Percentiles rank a stretch among this genome's conserved stretches.
These are phyloP conservation scores for Glycine tomentella DNA, from an alignment of 306 rosid species.

Conservation along the genomic window DNA sequence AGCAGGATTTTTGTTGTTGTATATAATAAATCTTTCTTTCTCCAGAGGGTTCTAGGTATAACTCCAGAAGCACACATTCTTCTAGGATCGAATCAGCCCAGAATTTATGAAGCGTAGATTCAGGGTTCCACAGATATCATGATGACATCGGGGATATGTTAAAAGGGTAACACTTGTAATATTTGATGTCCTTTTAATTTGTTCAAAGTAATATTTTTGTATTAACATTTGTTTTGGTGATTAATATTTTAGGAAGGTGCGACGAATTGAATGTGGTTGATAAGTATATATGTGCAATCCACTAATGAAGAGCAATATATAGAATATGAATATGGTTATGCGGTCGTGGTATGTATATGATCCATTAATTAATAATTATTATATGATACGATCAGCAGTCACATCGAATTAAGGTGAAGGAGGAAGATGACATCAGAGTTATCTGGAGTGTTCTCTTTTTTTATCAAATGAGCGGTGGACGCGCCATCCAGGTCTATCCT, in stretches of 20 bases:
- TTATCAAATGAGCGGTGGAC: slow-evolving; percentile 12
- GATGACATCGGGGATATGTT: not conserved
- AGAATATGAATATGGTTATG: slow-evolving; percentile 4
- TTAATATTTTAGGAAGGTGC: not conserved
- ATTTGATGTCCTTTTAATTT: not conserved
- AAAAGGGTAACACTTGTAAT: too few species aligned
- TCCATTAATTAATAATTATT: not conserved
- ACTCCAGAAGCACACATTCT: slow-evolving; percentile 19
- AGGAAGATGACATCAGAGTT: slow-evolving; percentile 36
- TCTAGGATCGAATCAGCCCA: not conserved
- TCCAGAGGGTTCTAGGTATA: too few species aligned
- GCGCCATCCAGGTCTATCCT: not conserved
- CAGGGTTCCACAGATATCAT: slow-evolving; percentile 9
- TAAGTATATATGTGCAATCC: slow-evolving; percentile 40
- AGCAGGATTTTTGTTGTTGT: too few species aligned
- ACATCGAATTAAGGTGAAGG: not conserved
- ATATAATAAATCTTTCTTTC: too few species aligned
- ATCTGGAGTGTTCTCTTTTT: not conserved
- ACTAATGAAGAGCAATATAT: slow-evolving; percentile 26
- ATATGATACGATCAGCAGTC: not conserved
- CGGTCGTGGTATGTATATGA: not conserved
- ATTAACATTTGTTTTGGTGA: not conserved
- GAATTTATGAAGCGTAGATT: not conserved
- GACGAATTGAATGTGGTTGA: slow-evolving; percentile 6
- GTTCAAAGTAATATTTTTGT: too few species aligned